Base-by-base conservation (phyloP, 345 rosid species). In the Abelmoschus esculentus region DNA sequence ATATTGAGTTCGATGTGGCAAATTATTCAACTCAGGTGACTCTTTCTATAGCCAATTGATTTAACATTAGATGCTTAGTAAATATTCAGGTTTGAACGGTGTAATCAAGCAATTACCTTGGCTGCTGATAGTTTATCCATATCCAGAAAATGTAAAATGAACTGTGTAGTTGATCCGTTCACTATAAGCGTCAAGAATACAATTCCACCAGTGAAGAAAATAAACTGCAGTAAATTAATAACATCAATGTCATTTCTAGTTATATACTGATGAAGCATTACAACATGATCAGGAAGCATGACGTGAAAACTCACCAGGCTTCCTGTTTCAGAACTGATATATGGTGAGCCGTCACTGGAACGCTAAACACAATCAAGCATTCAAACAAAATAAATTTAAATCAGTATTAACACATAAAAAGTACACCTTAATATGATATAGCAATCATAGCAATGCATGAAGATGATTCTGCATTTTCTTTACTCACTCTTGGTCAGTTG, bases 151-250 rank as follows among this genome's bases (percentile, higher is more conserved):
- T 83, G 96, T 77, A 95, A 76, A 79, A 86, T 40, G 77, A 86
- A 89, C 64, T 91, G 97, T 6, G 97, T 88, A 68, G 96, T 89
- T 72, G 99, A 89, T 70, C 99, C 99, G 80, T 95, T 95, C 67
- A 95, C 66, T 64, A 86, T 82, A 28, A 93, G 90, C 1, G 98
- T 93, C 77, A 93, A 81, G 83, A 93, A 88, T 68, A 93, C 99
- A 64, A 93, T 91, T 75, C 99, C 97, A 49, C 97, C 97, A 38
- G 97, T 93, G 87, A 89, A 87, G 86, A 91, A 93, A 65, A 89
- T 83, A 78, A 91, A 95, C 99, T 95, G 87, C 69, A 71, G 70
- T 57, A 47, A 67, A 60, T 50, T 47, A 38, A 57, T 8, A 66
- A 61, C 13, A 40, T 36, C 38, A 40, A 56, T 56, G 53, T 8